These are phyloP conservation scores for Pythium folliculosum DNA, from an alignment of 352 stramenopile genomes.

Conservation along the genomic window DNA sequence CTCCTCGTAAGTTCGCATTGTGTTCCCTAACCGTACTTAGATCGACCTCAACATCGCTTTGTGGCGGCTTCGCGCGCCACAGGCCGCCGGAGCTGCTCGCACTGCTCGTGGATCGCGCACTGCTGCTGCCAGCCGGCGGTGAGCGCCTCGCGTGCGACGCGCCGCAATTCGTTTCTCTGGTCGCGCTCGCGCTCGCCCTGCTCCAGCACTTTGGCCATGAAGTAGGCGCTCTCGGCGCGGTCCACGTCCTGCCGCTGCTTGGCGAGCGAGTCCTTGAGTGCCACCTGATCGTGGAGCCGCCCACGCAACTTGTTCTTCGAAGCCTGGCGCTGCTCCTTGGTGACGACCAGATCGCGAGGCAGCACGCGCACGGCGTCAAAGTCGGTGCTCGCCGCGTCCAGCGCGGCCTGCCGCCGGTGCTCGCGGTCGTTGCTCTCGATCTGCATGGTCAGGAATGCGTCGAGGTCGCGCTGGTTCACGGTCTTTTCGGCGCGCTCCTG, in stretches of 20 bases:
- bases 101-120: conserved; percentile 27
- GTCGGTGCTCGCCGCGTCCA: conserved; percentile 14
- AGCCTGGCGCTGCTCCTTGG: conserved; percentile 29
- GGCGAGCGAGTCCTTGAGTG: conserved; percentile 40
- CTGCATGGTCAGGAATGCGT: conserved; percentile 52
- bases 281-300: conserved; percentile 50
- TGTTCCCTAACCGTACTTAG: not conserved
- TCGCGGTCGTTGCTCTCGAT: conserved; percentile 43
- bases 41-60: not conserved
- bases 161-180: conserved; percentile 30
- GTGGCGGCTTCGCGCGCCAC: not conserved
- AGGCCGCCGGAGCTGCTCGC: not conserved
- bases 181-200: conserved; percentile 39
- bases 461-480: conserved; percentile 44
- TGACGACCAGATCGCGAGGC: conserved; percentile 38
- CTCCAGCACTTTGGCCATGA: conserved; percentile 46
- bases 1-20: conserved; percentile 5
- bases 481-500: conserved; percentile 43
- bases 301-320: conserved; percentile 49
- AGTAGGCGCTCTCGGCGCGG: conserved; percentile 59
- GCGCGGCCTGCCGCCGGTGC: conserved; percentile 14
- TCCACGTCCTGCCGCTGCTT: conserved; percentile 44
- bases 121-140: conserved; percentile 53
- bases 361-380: conserved; percentile 42
- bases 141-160: conserved; percentile 40